Base-by-base conservation (phyloP, 2,329 filamentous ascomycete genomes). In the Metarhizium album region DNA sequence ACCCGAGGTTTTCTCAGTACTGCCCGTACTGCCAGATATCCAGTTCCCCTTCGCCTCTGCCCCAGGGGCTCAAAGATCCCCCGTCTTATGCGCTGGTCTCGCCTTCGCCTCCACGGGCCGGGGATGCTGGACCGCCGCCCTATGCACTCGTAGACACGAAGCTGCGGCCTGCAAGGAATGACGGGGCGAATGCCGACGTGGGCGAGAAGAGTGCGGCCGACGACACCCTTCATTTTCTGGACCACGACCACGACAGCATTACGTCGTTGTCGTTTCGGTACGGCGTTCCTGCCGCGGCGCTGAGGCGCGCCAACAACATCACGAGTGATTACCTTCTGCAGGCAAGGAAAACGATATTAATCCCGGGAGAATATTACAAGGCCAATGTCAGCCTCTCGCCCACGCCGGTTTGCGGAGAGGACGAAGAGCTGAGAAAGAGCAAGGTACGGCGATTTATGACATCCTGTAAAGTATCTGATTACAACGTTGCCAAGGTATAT, bases 11-110 rank as follows among this genome's bases (percentile, higher is more conserved):
- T 67, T 75, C 76, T 49, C 70, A 73, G 33, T 81, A 80, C 63
- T 81, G 81, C 62, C 87, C 87, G 0, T 91, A 86, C 65, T 93
- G 87, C 64, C 87, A 91, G 66, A 78, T 88, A 58, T 82, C 83
- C 4, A 76, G 71, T 43, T 70, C 67, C 4, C 79, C 82, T 2
- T 79, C 79, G 20, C 60, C 67, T 7, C 66, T 82, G 3, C 73
- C 81, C 1, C 81, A 82, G 66, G 81, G 83, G 11, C 73, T 88
- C 23, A 78, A 74, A 60, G 79, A 84, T 53, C 84, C 84, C n/a
- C 84, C 84, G 1, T 73, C 78, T 11, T 89, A 89, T 70, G 69
- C 73, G 60, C 55, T 62, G 51, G 47, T 69, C 47, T 59, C 65
- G 35, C 58, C 62, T 48, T 62, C 65, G 35, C 58, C 62, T 48